Evolutionary conservation across 345 rosid species (phyloP), one percentile per base, ranked within the genome.

Genomic region (Aquilaria malaccensis): DNA sequence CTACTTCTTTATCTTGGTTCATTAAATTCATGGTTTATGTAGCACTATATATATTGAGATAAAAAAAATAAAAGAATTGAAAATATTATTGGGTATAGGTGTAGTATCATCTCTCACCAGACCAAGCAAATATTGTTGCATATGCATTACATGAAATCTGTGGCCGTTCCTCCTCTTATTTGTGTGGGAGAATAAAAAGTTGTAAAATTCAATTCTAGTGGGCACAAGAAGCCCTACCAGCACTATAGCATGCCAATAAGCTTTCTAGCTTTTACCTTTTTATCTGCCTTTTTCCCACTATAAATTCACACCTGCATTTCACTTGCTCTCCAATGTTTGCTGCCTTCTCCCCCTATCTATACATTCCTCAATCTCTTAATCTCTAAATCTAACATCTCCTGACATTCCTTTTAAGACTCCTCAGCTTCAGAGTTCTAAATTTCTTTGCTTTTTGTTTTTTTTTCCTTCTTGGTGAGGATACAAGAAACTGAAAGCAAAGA

Each of bases 251-350:
- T 13, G 3, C 15, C 3, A 1, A 4, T 12, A 11, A 30, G 54
- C 58, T n/a, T 30, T 11, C 45, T 14, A 11, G 1, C 3, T 32
- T 1, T 50, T 45, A 1, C 9, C 29, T 37, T 0, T 7, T 6
- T 58, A 50, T 13, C 58, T 32, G 11, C 10, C 13, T 47, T 11
- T 47, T 22, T 63, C 33, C 64, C 2, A 3, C 74, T 82, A 79
- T 82, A 79, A 79, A 79, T 79, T 47, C 55, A 37, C 51, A 60
- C 64, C 50, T 65, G 15, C 41, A 5, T 9, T 37, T 9, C 60
- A 70, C 62, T n/a, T 59, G 48, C 48, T 37, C 79, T 46, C 63
- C 55, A 83, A 76, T 59, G 33, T 33, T 33, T 46, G 59, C 60
- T 52, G 31, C 60, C 47, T 22, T 13, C 22, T 49, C 56, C 54